phyloP scores from a whole-genome alignment of 768 basidiomycete genomes.

The Sporobolomyces phaffii region DNA sequence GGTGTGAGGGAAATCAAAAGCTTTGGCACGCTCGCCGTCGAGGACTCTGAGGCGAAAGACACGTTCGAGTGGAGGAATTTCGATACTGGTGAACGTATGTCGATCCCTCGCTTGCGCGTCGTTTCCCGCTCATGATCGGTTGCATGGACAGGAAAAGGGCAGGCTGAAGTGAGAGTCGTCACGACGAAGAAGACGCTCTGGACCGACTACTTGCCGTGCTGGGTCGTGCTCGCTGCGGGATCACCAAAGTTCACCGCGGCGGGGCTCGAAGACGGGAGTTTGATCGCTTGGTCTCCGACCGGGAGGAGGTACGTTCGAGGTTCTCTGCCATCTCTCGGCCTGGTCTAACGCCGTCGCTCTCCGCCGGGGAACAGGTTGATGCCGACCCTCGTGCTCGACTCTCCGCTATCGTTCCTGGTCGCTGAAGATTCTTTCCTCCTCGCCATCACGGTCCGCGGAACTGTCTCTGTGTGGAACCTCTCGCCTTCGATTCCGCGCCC shows the following conservation, averaged over 20 bases:
- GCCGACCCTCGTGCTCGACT: constrained; percentile 67
- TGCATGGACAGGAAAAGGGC: neutral
- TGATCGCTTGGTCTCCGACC: constrained; percentile 76
- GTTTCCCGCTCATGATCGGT: neutral
- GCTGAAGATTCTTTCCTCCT: constrained; percentile 62
- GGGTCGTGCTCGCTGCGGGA: constrained; percentile 62
- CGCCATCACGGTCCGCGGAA: constrained; percentile 65
- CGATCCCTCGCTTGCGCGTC: neutral
- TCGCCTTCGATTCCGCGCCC: constrained; percentile 55
- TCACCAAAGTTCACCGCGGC: constrained; percentile 67
- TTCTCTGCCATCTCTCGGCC: no score
- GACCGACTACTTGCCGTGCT: constrained; percentile 78
- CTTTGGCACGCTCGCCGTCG: constrained; percentile 55
- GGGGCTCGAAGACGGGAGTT: constrained; percentile 67
- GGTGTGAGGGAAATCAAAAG: constrained; percentile 61
- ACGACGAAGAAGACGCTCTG: constrained; percentile 67
- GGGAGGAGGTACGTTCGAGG: constrained; percentile 63
- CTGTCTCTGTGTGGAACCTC: constrained; percentile 66
- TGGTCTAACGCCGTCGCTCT: no score
- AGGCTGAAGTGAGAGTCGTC: constrained; percentile 62
- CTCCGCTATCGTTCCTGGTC: constrained; percentile 64
- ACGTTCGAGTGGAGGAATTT: constrained; percentile 73
- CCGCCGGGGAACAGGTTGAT: constrained; percentile 57
- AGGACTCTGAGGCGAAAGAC: constrained; percentile 56
- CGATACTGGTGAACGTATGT: constrained; percentile 56